Base-by-base conservation (phyloP, 208 protist species). In the Porcisia hertigi region DNA sequence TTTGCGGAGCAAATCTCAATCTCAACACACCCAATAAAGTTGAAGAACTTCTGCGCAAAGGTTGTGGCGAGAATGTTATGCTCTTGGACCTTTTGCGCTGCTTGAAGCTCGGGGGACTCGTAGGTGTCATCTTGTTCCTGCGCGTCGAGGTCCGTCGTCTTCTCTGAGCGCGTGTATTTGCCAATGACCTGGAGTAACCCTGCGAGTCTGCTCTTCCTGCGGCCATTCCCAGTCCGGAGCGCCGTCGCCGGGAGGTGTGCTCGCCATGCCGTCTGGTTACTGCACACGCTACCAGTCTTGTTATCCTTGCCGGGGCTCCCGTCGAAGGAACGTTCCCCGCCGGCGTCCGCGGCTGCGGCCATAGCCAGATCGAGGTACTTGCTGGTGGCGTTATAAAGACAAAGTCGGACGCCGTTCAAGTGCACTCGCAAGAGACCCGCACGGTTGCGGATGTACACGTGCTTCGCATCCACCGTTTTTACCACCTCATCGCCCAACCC, bases 321-420 rank as follows among this genome's bases (percentile, higher is more conserved):
- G 11, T 63, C 78, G 49, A 34, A 62, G 54, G n/a, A 25, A 36
- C 47, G 39, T 12, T 63, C 66, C 43, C 64, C 58, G 41, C 14
- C 58, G 36, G 25, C 45, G 41, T 4, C 57, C 34, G 63, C 52
- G 43, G 72, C 53, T 1, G 65, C 66, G 34, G 69, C 72, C 41
- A 69, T 73, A 9, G 76, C 79, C 14, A 92, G 58, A 55, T 94
- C 90, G 18, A 77, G 57, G 69, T 97, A 97, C 75, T 93, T 95
- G 36, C 87, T 85, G 0, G 93, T 96, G 14, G 93, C 90, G 77
- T 97, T 97, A 80, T 90, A 97, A 2, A 97, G 58, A 60, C 86
- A 91, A 6, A 95, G 41, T 1, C 87, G 82, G 82, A 96, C 82
- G 41, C 94, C 94, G 73, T 97, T 97, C 1, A 97, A 73, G 82